Conservation (phyloP, 257 asterid species). For the Cordia subcordata region DNA sequence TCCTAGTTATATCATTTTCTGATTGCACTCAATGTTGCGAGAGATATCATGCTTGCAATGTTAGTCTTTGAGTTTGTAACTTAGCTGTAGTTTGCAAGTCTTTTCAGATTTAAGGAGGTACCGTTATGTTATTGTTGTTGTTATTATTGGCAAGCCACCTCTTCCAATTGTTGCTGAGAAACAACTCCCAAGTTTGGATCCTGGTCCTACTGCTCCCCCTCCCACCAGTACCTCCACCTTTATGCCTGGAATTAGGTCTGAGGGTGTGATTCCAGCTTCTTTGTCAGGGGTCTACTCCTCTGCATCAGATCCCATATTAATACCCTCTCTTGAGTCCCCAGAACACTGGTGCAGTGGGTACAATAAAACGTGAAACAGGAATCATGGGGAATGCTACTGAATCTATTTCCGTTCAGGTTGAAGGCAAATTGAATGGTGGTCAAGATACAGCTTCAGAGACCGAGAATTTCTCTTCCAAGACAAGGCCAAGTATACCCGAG, state of each 20-base stretch:
- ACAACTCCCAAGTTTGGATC: conserved; percentile 19
- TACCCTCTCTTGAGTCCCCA: conserved; percentile 37
- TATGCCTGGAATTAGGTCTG: conserved; percentile 20
- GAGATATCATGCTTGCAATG: too few species aligned
- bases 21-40: too few species aligned
- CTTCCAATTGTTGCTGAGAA: conserved; percentile 17
- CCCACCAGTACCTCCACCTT: conserved; percentile 28
- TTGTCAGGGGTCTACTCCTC: conserved; percentile 44
- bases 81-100: too few species aligned
- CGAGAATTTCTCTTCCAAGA: conserved; percentile 17
- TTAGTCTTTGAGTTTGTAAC: too few species aligned
- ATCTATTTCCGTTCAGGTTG: conserved; percentile 12
- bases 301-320: conserved; percentile 46
- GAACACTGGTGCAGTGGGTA: conserved; percentile 30
- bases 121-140: too few species aligned
- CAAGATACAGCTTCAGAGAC: conserved; percentile 25
- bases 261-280: conserved; percentile 20
- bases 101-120: too few species aligned
- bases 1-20: too few species aligned
- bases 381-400: conserved; percentile 28
- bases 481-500: conserved; percentile 19
- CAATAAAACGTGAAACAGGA: conserved; percentile 42
- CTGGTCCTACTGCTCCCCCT: conserved; percentile 41
- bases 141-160: too few species aligned
- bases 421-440: conserved; percentile 19